Percentiles rank a stretch among this genome's conserved stretches.
Evolutionary conservation across 805 yeast genomes (phyloP).

Genomic region (Starmerella apicola): DNA sequence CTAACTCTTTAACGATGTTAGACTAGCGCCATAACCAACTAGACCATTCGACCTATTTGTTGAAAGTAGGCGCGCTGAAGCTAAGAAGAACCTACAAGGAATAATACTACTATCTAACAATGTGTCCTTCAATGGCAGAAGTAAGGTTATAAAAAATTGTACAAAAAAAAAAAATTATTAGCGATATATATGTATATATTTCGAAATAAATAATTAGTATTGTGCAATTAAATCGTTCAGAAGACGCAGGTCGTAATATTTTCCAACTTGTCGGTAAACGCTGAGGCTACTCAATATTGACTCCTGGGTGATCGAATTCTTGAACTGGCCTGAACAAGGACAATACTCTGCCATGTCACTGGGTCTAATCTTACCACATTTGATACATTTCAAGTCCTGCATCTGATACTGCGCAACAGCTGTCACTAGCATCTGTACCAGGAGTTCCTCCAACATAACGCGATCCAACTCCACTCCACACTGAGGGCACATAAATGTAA

Average conservation of each 20-base stretch:
- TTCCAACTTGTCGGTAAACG: constrained; percentile 48
- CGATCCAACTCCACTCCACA: constrained; percentile 57
- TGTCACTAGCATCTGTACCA: constrained; percentile 52
- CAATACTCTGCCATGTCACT: constrained; percentile 65
- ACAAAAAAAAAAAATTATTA: no score
- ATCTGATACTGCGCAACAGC: constrained; percentile 47
- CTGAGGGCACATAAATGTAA: constrained; percentile 36
- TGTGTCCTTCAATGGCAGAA: no score
- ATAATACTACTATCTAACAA: no score
- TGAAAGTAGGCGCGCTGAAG: background rate
- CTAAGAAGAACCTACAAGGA: background rate
- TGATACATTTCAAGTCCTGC: constrained; percentile 73
- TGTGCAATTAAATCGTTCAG: constrained; percentile 28
- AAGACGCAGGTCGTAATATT: constrained; percentile 47
- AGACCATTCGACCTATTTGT: constrained; percentile 18
- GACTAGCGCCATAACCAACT: constrained; percentile 23
- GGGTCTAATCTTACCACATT: constrained; percentile 56
- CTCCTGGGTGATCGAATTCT: constrained; percentile 3
- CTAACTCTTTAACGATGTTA: constrained; percentile 18
- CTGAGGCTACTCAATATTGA: constrained; percentile 33
- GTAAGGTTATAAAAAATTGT: no score
- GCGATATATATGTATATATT: background rate
- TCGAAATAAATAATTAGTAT: constrained; percentile 1
- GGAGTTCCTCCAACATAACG: constrained; percentile 62
- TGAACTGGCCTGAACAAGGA: constrained; percentile 60